These are phyloP conservation scores for Solanum sparsipilum DNA, from an alignment of 257 asterid species.

Conservation along the genomic window DNA sequence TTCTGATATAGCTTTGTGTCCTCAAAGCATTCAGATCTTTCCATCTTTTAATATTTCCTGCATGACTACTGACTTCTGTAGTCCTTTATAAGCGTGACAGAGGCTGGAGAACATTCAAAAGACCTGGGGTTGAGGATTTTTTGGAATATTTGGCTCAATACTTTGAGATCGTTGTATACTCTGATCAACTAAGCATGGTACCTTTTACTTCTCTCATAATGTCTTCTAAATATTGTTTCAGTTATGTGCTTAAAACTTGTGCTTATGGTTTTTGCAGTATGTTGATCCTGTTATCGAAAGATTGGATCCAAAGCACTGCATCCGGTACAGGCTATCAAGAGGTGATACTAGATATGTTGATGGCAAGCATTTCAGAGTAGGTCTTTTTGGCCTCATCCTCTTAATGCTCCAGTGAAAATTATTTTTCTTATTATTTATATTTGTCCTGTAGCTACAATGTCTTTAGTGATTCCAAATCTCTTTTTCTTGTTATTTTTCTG, in stretches of 20 bases:
- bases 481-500: not conserved
- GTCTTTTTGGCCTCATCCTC: not conserved
- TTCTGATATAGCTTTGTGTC: not conserved
- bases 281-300: constrained; percentile 75
- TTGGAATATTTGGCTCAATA: constrained; percentile 76
- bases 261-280: constrained; percentile 43
- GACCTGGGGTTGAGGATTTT: constrained; percentile 96
- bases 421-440: not conserved
- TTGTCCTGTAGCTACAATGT: not conserved
- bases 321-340: constrained; percentile 69
- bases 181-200: constrained; percentile 71
- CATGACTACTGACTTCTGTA: not conserved
- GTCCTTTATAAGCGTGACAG: constrained; percentile 60
- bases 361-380: constrained; percentile 87
- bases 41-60: not conserved
- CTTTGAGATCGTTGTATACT: constrained; percentile 65
- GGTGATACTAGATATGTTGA: constrained; percentile 66
- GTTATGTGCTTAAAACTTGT: not conserved
- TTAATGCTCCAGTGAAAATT: not conserved
- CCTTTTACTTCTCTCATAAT: not conserved
- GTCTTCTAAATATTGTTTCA: not conserved
- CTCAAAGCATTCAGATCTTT: not conserved
- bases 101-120: constrained; percentile 93
- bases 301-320: constrained; percentile 63
- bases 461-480: not conserved